Evolutionary conservation across 345 rosid genomes (phyloP).

Genomic region (Melastoma malabathricum): DNA sequence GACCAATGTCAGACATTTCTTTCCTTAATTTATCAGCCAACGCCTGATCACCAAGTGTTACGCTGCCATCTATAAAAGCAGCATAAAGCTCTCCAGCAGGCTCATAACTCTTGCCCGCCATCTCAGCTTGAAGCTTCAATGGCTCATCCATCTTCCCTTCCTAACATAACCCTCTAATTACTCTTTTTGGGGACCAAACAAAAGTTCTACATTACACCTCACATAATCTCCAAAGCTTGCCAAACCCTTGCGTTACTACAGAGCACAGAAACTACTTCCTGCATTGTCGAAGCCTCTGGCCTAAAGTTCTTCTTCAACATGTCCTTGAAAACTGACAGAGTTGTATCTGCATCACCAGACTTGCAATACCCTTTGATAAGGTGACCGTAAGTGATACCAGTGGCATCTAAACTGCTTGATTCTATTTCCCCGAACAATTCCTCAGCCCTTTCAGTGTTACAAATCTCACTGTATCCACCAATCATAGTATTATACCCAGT

Average conservation of each 20-base stretch:
- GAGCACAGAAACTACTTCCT: conserved; percentile 31
- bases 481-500: conserved; percentile 58
- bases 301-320: conserved; percentile 39
- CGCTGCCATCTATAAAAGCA: conserved; percentile 51
- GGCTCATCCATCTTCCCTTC: conserved; percentile 62
- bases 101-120: conserved; percentile 69
- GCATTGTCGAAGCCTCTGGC: conserved; percentile 31
- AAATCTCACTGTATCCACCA: conserved; percentile 42
- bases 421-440: conserved; percentile 47
- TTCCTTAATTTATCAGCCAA: conserved; percentile 37
- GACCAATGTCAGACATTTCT: conserved; percentile 33
- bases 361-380: conserved; percentile 52
- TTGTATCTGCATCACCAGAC: conserved; percentile 37
- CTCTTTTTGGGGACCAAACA: conserved; percentile 31
- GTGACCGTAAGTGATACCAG: conserved; percentile 41
- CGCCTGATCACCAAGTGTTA: conserved; percentile 34
- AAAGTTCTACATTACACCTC: conserved; percentile 19
- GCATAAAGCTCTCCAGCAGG: conserved; percentile 39
- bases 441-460: conserved; percentile 44
- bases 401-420: conserved; percentile 29
- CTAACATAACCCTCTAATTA: conserved; percentile 42
- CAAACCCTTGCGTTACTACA: conserved; percentile 28
- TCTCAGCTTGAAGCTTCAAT: conserved; percentile 61
- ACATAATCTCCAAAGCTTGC: conserved; percentile 43
- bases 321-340: conserved; percentile 41